phyloP scores from a whole-genome alignment of 176 grass and related monocot species.

The Aegilops sharonensis region DNA sequence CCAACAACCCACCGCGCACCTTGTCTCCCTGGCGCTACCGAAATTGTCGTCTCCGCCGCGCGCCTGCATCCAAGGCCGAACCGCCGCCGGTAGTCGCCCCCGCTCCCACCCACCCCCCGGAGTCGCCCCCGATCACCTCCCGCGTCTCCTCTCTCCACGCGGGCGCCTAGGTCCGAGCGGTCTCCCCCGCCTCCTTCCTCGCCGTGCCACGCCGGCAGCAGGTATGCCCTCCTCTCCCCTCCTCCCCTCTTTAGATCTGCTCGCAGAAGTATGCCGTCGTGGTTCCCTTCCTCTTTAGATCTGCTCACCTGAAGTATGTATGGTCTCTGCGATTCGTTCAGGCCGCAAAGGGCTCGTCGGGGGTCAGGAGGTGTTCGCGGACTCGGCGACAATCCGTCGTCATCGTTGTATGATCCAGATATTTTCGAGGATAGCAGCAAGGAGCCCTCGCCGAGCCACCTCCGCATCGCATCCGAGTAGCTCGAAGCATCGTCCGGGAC shows the following conservation, averaged over 20 bases:
- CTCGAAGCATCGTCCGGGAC: background rate
- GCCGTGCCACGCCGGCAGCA: background rate
- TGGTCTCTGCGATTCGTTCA: background rate
- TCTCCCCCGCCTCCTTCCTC: background rate
- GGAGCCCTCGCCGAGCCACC: background rate
- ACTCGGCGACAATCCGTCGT: background rate
- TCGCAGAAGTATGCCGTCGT: background rate
- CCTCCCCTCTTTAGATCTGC: background rate
- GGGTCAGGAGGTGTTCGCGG: background rate
- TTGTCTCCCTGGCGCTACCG: background rate
- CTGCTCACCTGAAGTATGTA: background rate
- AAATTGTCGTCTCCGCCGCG: background rate
- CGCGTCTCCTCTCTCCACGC: background rate
- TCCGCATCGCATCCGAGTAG: background rate
- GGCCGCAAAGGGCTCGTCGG: background rate
- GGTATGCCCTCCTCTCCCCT: background rate
- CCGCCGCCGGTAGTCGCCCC: background rate
- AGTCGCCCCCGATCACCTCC: background rate
- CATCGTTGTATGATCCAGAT: constrained; percentile 34
- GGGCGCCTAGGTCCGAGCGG: background rate
- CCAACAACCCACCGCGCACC: background rate
- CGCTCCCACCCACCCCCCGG: background rate
- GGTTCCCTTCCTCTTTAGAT: background rate
- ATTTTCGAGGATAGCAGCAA: constrained; percentile 26
- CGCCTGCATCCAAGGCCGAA: background rate